Conservation (phyloP, 495 filamentous ascomycete genomes). For the Penicillium salamii region DNA sequence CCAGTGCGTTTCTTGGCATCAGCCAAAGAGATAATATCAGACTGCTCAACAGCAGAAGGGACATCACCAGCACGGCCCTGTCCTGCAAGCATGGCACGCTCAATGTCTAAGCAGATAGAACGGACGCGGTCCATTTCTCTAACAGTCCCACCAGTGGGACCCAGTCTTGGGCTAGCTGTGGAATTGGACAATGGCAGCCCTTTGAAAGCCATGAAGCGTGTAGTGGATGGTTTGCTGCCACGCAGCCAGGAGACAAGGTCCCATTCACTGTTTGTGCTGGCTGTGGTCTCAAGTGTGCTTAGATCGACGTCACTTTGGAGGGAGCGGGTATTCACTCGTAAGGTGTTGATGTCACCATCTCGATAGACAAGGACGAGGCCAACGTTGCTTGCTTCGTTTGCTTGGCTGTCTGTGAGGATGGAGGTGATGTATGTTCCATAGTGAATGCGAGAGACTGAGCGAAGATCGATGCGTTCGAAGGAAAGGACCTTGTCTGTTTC, state of each 20-base stretch:
- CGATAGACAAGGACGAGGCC: conserved; percentile 78
- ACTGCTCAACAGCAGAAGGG: conserved; percentile 54
- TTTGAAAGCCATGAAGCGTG: conserved; percentile 57
- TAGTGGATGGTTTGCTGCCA: conserved; percentile 29
- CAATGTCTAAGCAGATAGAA: conserved; percentile 61
- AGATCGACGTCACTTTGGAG: conserved; percentile 55
- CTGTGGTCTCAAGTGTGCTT: conserved; percentile 26
- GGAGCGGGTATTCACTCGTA: conserved; percentile 79
- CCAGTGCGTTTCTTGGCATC: conserved; percentile 89
- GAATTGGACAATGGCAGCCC: conserved; percentile 36
- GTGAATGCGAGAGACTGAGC: conserved; percentile 64
- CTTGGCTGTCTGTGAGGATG: conserved; percentile 68
- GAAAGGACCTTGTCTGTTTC: conserved; percentile 85
- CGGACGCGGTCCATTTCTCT: conserved; percentile 70
- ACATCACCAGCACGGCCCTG: conserved; percentile 17
- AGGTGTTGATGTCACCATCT: conserved; percentile 60
- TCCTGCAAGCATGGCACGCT: conserved; percentile 38
- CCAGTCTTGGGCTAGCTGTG: conserved; percentile 33
- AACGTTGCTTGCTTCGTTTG: conserved; percentile 74
- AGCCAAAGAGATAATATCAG: conserved; percentile 73
- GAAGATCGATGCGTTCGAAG: conserved; percentile 82
- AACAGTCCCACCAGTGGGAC: conserved; percentile 29
- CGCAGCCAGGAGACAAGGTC: conserved; percentile 43
- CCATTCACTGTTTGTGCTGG: conserved; percentile 30
- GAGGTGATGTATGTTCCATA: conserved; percentile 88